Evolutionary conservation across 768 basidiomycete species (phyloP), one percentile per base, ranked within the genome.

Genomic region (Royoungia palumana): DNA sequence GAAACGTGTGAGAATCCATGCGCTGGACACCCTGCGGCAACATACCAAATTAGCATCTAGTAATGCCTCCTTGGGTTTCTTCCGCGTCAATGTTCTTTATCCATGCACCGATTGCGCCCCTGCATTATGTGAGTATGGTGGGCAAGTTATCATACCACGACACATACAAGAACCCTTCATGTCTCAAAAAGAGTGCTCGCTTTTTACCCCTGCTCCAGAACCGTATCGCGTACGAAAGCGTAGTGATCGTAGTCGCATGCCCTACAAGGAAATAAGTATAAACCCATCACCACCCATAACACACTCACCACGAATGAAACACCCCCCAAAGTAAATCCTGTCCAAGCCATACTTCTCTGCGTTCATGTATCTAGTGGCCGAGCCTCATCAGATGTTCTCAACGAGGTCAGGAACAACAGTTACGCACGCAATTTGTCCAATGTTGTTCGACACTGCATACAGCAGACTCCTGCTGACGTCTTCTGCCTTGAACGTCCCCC

Each of bases 181-280:
- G 96, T 51, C 96, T 83, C 54, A 99, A 76, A 76, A 99, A 99
- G 56, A 97, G 75, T 35, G 96, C 96, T 35, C 92, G 83, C 70
- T 97, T 98, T 27, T 85, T 94, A 0, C 96, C 96, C 66, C 94
- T 95, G 61, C 92, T 94, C 96, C 96, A 99, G 74, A 98, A 99
- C 16, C 96, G 85, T 69, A 99, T 98, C 19, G 96, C 96, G 70
- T 99, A 99, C 19, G 96, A 98, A 44, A 98, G 76, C 16, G 96
- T 98, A 16, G 92, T 87, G 62, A 99, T 94, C 25, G 96, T 99
- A 28, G 94, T 90, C 38, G 95, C 87, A 64, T 98, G 96, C 16
- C 96, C 94, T 95, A 44, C 48, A 49, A 36, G 54, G 25, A 57
- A 35, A 41, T 56, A 19, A 64, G 46, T 37, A 21, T 22, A 13